Evolutionary conservation across 176 grass and related monocot genomes (phyloP).

Genomic region (Bolboschoenus planiculmis): DNA sequence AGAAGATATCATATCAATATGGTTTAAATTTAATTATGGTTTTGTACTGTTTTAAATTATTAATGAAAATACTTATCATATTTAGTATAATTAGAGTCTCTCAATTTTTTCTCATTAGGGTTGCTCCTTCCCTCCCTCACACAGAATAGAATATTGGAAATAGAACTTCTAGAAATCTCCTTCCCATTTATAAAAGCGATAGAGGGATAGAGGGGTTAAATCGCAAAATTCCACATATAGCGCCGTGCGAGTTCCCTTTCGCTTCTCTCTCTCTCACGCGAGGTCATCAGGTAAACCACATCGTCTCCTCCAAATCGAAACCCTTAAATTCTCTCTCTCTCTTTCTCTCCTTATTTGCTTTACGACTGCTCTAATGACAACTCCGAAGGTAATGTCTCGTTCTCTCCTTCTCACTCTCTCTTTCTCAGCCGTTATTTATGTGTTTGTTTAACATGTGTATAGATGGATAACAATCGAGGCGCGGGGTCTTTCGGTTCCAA

Average conservation of each 20-base stretch:
- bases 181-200: neutral
- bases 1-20: no score
- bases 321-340: neutral
- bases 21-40: no score
- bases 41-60: no score
- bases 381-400: constrained; percentile 34
- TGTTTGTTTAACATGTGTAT: constrained; percentile 15
- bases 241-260: neutral
- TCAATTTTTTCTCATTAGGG: neutral
- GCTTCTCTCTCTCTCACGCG: neutral
- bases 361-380: constrained; percentile 34
- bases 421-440: constrained; percentile 4
- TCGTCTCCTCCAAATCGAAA: constrained; percentile 3
- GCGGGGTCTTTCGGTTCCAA: constrained; percentile 59
- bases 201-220: neutral
- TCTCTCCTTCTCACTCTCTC: neutral
- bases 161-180: constrained; percentile 3
- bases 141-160: neutral
- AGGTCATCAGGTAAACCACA: neutral
- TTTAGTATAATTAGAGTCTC: no score
- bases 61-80: neutral
- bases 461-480: constrained; percentile 60
- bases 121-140: neutral
- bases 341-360: neutral
- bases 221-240: constrained; percentile 11